phyloP scores from a whole-genome alignment of 192 early-diverging fungal genomes.

The Thoreauomyces humboldtii region DNA sequence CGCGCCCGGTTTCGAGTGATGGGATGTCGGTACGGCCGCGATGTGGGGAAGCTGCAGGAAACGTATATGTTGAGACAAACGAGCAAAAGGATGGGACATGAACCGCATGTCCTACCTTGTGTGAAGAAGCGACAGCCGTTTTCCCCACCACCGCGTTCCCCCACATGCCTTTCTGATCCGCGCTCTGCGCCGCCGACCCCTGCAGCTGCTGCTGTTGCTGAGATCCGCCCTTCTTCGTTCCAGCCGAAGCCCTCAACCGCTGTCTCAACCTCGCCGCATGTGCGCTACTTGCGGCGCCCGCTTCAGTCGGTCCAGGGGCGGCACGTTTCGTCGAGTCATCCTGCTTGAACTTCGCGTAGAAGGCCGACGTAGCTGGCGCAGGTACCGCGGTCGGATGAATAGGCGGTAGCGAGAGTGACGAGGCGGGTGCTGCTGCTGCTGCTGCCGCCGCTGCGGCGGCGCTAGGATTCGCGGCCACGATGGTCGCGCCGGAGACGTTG shows the following conservation, averaged over 20 bases:
- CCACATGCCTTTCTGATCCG: background rate
- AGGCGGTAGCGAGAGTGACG: background rate
- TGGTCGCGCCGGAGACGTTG: background rate
- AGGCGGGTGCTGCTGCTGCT: background rate
- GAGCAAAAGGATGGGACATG: background rate
- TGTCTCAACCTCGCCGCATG: background rate
- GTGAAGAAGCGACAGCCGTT: slow-evolving; percentile 1
- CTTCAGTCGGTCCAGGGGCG: background rate
- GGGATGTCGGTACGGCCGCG: too few species aligned
- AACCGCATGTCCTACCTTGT: background rate
- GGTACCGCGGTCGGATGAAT: background rate
- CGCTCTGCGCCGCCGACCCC: background rate
- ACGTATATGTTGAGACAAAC: background rate
- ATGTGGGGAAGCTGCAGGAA: background rate
- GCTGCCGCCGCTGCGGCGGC: background rate
- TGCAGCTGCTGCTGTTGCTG: background rate
- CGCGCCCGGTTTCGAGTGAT: background rate
- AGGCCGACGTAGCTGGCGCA: slow-evolving; percentile 5
- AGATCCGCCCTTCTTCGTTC: background rate
- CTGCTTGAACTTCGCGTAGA: slow-evolving; percentile 27
- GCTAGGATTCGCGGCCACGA: background rate
- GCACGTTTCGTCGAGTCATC: slow-evolving; percentile 13
- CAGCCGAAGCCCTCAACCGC: background rate
- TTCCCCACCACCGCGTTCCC: slow-evolving; percentile 19
- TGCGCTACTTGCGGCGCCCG: background rate